Conservation (phyloP, 495 filamentous ascomycete genomes). For the Talaromyces nanjingensis region DNA sequence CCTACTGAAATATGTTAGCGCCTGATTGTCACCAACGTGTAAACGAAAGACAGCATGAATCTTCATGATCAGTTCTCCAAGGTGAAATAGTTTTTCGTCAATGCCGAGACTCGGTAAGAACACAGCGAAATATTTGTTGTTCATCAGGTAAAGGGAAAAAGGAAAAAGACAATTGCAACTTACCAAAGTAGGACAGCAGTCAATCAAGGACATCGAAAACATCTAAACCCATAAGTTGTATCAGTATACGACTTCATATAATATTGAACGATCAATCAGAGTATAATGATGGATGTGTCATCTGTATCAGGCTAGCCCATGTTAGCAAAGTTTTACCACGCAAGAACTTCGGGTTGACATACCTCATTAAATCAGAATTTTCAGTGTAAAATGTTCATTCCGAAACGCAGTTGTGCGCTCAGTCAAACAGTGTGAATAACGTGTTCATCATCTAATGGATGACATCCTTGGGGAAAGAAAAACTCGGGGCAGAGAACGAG, state of each 20-base stretch:
- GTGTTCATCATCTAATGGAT: slow-evolving; percentile 61
- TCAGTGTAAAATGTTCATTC: slow-evolving; percentile 73
- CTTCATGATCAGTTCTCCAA: slow-evolving; percentile 82
- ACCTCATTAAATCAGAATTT: slow-evolving; percentile 99
- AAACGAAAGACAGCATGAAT: slow-evolving; percentile 13
- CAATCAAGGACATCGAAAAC: neutral
- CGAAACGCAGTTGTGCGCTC: slow-evolving; percentile 41
- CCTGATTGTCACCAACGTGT: neutral
- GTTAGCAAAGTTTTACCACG: slow-evolving; percentile 32
- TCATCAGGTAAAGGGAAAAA: slow-evolving; percentile 51
- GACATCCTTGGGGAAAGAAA: slow-evolving; percentile 11
- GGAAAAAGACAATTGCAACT: slow-evolving; percentile 21
- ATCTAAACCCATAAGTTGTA: neutral
- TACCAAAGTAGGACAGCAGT: slow-evolving; percentile 15
- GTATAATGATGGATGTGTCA: slow-evolving; percentile 26
- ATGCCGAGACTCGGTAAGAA: slow-evolving; percentile 65
- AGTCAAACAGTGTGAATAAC: slow-evolving; percentile 99
- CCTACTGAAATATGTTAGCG: neutral
- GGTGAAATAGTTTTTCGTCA: slow-evolving; percentile 79
- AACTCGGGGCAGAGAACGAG: slow-evolving; percentile 4
- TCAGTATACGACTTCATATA: neutral
- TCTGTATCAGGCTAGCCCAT: slow-evolving; percentile 35
- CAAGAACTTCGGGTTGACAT: slow-evolving; percentile 21
- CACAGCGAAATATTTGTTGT: slow-evolving; percentile 67
- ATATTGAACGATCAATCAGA: neutral